Base-by-base conservation (phyloP, 495 filamentous ascomycete species). In the Aspergillus sclerotioniger region DNA sequence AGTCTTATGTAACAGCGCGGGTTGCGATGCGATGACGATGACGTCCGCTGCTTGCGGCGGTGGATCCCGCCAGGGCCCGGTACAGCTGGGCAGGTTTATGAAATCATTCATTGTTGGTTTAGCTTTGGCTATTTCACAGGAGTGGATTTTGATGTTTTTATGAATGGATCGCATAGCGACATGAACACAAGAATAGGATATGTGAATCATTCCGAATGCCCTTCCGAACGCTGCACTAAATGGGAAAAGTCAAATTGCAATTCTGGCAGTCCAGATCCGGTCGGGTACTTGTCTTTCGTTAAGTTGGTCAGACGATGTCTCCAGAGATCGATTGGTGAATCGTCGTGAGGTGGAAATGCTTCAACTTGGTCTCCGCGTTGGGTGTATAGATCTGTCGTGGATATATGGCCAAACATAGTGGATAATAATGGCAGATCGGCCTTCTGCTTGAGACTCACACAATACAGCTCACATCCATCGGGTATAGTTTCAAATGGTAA, bases 401-500 rank as follows among this genome's bases (percentile, higher is more conserved):
- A 39, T 5, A 56, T 25, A 1, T 56, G 1, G 6, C 61, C 57
- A 16, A 62, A 62, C 6, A 51, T 16, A 1, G 50, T 31, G 0
- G 48, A 60, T 9, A 69, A 17, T 0, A 53, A 13, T 0, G 58
- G 16, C 2, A 67, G 9, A 9, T 67, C 48, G 3, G 58, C 32
- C 4, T 59, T 21, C 15, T 65, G 28, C 0, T 35, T 62, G 2
- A 73, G 9, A 25, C 62, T 39, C 9, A 71, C 3, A 45, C 66
- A 31, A 55, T 77, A 67, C 19, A 72, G 13, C 29, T 72, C 62
- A 20, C 53, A 49, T 9, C 64, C 70, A 2, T 72, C 64, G 0
- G 73, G 68, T 32, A 75, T 74, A 1, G 53, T 72, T 64, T 79
- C 71, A 53, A 76, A 62, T 3, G 72, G 74, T 13, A 77, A 37